Conservation (phyloP, 2,329 filamentous ascomycete species). For the Fusarium fujikuroi region DNA sequence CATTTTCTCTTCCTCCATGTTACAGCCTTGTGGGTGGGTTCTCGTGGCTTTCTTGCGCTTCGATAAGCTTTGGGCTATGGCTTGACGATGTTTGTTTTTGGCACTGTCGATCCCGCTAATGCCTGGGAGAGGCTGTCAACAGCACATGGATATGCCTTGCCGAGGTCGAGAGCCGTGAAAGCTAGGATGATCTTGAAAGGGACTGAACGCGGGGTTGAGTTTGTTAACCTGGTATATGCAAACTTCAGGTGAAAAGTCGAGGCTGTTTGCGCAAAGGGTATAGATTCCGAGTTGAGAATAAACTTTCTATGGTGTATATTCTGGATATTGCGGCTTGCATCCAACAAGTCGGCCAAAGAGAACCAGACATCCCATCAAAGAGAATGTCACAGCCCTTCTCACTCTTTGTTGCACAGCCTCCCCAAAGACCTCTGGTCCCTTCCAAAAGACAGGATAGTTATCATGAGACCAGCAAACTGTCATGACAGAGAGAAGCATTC, state of each 20-base stretch:
- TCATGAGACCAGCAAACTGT: constrained; percentile 34
- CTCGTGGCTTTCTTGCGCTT: neutral
- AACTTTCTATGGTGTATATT: constrained; percentile 3
- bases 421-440: constrained; percentile 29
- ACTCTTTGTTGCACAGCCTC: neutral
- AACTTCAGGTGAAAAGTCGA: neutral
- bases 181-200: neutral
- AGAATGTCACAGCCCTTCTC: constrained; percentile 19
- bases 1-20: neutral
- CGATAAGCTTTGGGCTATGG: constrained; percentile 10
- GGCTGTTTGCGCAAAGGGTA: neutral
- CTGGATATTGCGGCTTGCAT: constrained; percentile 10
- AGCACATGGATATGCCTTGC: neutral
- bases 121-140: neutral
- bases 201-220: neutral
- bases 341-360: constrained; percentile 5
- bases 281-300: neutral
- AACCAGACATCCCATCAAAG: constrained; percentile 10
- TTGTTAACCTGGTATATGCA: neutral
- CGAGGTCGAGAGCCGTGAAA: neutral
- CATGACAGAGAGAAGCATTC: constrained; percentile 31
- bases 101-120: constrained; percentile 2
- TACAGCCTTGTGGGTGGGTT: constrained; percentile 34
- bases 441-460: constrained; percentile 38
- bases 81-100: neutral